Percentiles rank a stretch among this genome's conserved stretches.
Evolutionary conservation across 441 rosid species (phyloP).

Genomic region (Syzygium malaccense): DNA sequence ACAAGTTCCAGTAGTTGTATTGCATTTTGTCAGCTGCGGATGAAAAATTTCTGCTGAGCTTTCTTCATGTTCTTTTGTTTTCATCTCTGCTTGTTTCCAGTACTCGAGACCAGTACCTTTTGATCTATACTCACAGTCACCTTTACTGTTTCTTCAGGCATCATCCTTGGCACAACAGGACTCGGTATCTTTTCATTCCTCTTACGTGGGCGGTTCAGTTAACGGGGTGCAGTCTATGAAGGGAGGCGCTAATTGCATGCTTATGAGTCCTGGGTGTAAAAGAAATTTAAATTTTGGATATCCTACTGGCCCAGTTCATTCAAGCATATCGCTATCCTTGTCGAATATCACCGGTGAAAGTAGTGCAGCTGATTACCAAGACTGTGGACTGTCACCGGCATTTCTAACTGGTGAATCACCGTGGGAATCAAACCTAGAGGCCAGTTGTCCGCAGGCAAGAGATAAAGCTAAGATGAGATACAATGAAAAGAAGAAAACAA

Average conservation of each 20-base stretch:
- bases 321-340: slow-evolving; percentile 43
- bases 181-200: slow-evolving; percentile 23
- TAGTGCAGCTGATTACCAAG: slow-evolving; percentile 44
- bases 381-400: slow-evolving; percentile 38
- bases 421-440: slow-evolving; percentile 60
- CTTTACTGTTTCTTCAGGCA: slow-evolving; percentile 25
- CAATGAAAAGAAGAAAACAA: slow-evolving; percentile 56
- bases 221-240: slow-evolving; percentile 19
- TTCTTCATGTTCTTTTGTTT: background rate
- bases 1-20: background rate
- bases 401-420: slow-evolving; percentile 45
- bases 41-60: background rate
- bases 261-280: slow-evolving; percentile 31
- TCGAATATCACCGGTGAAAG: slow-evolving; percentile 57
- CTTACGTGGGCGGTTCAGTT: slow-evolving; percentile 16
- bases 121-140: background rate
- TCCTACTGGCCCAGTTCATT: slow-evolving; percentile 34
- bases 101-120: background rate
- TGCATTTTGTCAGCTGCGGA: background rate
- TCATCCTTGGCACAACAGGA: slow-evolving; percentile 45
- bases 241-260: slow-evolving; percentile 18
- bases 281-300: slow-evolving; percentile 35
- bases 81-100: background rate
- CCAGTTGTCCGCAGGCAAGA: slow-evolving; percentile 43
- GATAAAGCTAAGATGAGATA: slow-evolving; percentile 64